These are phyloP conservation scores for Gossypium anomalum DNA, from an alignment of 345 rosid genomes.

Conservation along the genomic window DNA sequence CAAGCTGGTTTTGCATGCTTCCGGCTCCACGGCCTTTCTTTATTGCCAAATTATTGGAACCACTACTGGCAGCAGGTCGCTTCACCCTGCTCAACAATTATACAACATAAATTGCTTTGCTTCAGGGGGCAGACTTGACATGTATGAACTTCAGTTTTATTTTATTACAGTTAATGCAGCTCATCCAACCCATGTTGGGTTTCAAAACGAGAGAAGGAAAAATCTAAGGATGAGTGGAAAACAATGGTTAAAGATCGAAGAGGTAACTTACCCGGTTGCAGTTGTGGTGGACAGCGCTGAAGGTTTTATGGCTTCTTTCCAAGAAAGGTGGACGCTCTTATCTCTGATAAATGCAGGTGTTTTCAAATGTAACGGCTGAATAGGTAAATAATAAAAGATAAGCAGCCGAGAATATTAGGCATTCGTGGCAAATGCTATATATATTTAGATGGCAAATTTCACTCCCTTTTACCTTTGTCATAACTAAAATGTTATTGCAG, in stretches of 20 bases:
- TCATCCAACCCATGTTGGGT: not conserved
- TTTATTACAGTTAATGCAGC: not conserved
- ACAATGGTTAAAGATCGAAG: not conserved
- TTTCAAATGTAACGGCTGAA: conserved; percentile 82
- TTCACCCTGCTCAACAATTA: conserved; percentile 53
- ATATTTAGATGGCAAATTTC: not conserved
- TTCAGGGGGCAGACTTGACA: not conserved
- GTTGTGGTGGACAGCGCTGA: conserved; percentile 39
- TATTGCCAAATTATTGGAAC: conserved; percentile 37
- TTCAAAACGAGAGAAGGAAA: not conserved
- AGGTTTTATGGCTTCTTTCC: conserved; percentile 83
- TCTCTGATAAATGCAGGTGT: conserved; percentile 87
- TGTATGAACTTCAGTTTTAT: not conserved
- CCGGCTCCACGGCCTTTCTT: conserved; percentile 76
- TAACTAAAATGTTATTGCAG: conserved; percentile 89
- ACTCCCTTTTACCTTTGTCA: conserved; percentile 72
- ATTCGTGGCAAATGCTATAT: not conserved
- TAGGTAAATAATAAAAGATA: conserved; percentile 10
- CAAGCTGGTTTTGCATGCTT: conserved; percentile 66
- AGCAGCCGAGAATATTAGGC: conserved; percentile 5
- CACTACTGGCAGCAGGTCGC: conserved; percentile 59
- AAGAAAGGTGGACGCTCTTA: conserved; percentile 75
- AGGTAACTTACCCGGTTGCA: conserved; percentile 52
- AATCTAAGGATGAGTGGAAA: not conserved
- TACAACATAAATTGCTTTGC: not conserved